A percentile compares a stretch with the other conserved stretches of the same genome.
Evolutionary conservation across 2,329 filamentous ascomycete genomes (phyloP).

Genomic region (Fusarium sp.): DNA sequence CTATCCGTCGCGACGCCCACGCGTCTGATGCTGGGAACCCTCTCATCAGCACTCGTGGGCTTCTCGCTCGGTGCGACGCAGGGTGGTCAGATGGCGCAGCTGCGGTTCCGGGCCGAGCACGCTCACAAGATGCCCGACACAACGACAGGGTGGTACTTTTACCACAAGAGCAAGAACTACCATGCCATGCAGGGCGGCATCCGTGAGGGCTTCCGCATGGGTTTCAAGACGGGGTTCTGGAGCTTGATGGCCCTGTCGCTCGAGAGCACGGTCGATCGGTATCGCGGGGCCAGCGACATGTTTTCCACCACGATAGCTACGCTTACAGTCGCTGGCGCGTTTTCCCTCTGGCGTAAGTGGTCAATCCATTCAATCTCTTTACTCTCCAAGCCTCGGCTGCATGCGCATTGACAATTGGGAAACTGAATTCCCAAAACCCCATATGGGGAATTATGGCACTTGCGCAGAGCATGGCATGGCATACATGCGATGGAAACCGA

Average conservation of each 20-base stretch:
- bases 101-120: constrained; percentile 95
- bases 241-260: constrained; percentile 82
- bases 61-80: constrained; percentile 79
- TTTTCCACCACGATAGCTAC: constrained; percentile 86
- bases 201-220: constrained; percentile 84
- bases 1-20: constrained; percentile 75
- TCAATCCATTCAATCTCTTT: neutral
- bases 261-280: constrained; percentile 88
- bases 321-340: constrained; percentile 85
- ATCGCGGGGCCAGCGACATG: constrained; percentile 79
- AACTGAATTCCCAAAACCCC: constrained; percentile 30
- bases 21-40: constrained; percentile 76
- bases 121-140: constrained; percentile 91
- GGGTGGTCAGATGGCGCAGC: constrained; percentile 79
- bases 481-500: constrained; percentile 39
- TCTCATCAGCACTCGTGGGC: constrained; percentile 77
- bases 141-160: constrained; percentile 94
- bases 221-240: constrained; percentile 78
- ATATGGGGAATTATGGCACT: constrained; percentile 38
- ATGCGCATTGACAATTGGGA: constrained; percentile 30
- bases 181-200: constrained; percentile 83
- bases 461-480: constrained; percentile 18
- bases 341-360: constrained; percentile 85
- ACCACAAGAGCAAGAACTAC: constrained; percentile 98
- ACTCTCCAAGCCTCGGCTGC: constrained; percentile 14